Percentiles rank a stretch among this genome's conserved stretches.
phyloP scores from a whole-genome alignment of 768 basidiomycete species.

The Suillus subalutaceus region DNA sequence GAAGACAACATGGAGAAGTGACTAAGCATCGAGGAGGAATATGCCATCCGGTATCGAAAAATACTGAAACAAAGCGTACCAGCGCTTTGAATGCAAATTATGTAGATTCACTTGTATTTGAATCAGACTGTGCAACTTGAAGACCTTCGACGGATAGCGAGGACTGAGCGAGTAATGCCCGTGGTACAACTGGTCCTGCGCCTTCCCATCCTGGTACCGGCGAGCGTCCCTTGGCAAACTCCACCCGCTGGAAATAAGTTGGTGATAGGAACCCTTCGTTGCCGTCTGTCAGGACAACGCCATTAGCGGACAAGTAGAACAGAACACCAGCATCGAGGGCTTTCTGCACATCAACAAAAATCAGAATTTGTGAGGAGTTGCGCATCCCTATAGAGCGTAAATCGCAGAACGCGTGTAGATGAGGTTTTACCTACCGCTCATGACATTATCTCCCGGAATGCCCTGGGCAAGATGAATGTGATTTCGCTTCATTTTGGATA shows the following conservation, averaged over 20 bases:
- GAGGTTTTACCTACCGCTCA: conserved; percentile 66
- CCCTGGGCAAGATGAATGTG: conserved; percentile 94
- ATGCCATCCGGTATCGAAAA: background rate
- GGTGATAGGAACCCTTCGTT: conserved; percentile 63
- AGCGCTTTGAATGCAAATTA: background rate
- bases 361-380: conserved; percentile 71
- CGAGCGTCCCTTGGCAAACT: conserved; percentile 38
- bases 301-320: conserved; percentile 83
- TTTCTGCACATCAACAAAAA: conserved; percentile 77
- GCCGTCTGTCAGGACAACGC: conserved; percentile 87
- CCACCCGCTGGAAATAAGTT: conserved; percentile 72
- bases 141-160: background rate
- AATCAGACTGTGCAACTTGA: background rate
- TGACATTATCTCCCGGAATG: conserved; percentile 61
- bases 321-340: conserved; percentile 69
- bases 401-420: conserved; percentile 3
- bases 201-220: conserved; percentile 28
- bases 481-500: conserved; percentile 86
- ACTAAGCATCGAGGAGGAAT: background rate
- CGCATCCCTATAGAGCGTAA: conserved; percentile 69
- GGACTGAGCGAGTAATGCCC: background rate
- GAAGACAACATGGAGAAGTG: background rate
- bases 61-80: background rate
- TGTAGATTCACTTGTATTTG: background rate
- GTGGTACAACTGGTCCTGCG: conserved; percentile 4